These are phyloP conservation scores for Alternaria novae-zelandiae DNA, from an alignment of 2,329 filamentous ascomycete species.

Conservation along the genomic window DNA sequence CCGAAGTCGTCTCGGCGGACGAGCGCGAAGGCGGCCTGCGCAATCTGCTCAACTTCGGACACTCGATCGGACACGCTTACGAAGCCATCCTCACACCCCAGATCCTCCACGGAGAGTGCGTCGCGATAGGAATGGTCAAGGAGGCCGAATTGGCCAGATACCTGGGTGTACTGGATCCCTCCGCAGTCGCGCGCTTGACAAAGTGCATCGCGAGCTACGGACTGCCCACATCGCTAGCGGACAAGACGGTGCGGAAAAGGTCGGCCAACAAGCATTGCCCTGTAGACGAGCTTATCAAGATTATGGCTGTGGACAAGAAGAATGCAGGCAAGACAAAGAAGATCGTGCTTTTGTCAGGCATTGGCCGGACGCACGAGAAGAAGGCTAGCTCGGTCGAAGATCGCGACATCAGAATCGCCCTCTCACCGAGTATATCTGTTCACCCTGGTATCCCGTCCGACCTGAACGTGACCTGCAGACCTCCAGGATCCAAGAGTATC, in stretches of 20 bases:
- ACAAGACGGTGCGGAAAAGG: constrained; percentile 80
- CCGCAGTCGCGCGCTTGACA: constrained; percentile 84
- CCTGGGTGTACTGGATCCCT: constrained; percentile 82
- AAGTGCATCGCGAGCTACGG: constrained; percentile 97
- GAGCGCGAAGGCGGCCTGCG: constrained; percentile 92
- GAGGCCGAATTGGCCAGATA: constrained; percentile 93
- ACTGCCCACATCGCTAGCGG: constrained; percentile 81
- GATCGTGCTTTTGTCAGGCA: constrained; percentile 87
- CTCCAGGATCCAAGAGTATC: constrained; percentile 96
- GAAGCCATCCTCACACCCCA: constrained; percentile 96
- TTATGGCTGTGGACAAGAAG: constrained; percentile 99
- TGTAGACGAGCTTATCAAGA: constrained; percentile 82
- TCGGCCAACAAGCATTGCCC: constrained; percentile 88
- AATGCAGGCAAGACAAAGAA: constrained; percentile 96
- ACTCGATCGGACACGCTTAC: constrained; percentile 96
- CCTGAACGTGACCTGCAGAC: constrained; percentile 76
- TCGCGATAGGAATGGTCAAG: constrained; percentile 98
- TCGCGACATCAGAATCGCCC: constrained; percentile 77
- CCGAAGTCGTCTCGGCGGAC: constrained; percentile 90
- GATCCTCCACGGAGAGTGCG: constrained; percentile 92
- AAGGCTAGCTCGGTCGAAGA: constrained; percentile 91
- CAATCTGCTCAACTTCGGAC: constrained; percentile 95
- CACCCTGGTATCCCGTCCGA: constrained; percentile 71
- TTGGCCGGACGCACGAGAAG: constrained; percentile 85
- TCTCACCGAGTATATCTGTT: constrained; percentile 80